Conservation (phyloP, 1,284 basidiomycete species). For the Rhodotorula sp. region DNA sequence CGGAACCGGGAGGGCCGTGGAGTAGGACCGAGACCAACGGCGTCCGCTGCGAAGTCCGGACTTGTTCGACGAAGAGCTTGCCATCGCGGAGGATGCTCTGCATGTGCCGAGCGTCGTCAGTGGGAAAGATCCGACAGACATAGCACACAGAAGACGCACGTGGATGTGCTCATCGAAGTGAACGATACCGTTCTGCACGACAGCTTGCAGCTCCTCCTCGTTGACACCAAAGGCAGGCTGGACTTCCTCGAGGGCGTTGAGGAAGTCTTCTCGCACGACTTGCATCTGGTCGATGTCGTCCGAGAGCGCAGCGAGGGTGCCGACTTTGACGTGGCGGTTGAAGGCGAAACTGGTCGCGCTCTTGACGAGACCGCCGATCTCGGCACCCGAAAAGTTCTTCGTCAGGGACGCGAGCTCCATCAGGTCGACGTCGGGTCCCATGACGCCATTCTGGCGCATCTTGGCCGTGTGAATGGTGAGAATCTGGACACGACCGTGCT, state of each 20-base stretch:
- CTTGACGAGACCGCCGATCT: conserved; percentile 94
- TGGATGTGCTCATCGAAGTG: conserved; percentile 75
- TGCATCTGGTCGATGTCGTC: conserved; percentile 92
- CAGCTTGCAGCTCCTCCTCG: conserved; percentile 91
- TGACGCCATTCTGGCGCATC: conserved; percentile 87
- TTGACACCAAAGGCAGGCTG: conserved; percentile 96
- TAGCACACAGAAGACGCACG: conserved; percentile 60
- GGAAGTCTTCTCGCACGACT: conserved; percentile 83
- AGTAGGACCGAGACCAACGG: conserved; percentile 88
- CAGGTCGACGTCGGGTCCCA: conserved; percentile 85
- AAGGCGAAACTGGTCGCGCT: conserved; percentile 98
- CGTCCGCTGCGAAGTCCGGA: conserved; percentile 82
- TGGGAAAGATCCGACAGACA: conserved; percentile 66
- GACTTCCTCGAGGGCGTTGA: conserved; percentile 90
- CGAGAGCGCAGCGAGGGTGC: conserved; percentile 92
- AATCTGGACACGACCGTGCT: conserved; percentile 88
- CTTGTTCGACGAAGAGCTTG: conserved; percentile 92
- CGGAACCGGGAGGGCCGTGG: conserved; percentile 82
- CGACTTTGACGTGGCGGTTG: conserved; percentile 95
- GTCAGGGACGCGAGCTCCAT: conserved; percentile 77
- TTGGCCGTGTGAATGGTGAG: conserved; percentile 92
- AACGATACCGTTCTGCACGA: conserved; percentile 96
- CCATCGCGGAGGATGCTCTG: conserved; percentile 86
- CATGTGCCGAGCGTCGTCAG: conserved; percentile 40
- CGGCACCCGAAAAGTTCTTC: conserved; percentile 98